Base-by-base conservation (phyloP, 495 filamentous ascomycete species). In the Pseudomonodictys pantanalensis region DNA sequence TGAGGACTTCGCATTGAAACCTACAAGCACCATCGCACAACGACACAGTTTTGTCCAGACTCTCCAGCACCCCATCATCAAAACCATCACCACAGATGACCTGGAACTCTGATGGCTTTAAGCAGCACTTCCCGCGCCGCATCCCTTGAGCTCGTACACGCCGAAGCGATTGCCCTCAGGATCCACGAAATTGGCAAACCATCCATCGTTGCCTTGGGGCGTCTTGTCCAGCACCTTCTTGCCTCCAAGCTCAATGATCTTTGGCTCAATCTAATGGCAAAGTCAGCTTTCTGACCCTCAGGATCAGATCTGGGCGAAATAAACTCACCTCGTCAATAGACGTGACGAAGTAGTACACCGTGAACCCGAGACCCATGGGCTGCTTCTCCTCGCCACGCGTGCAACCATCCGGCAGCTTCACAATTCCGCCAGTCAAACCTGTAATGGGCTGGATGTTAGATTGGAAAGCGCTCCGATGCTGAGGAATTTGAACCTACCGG, bases 161-260 rank as follows among this genome's bases (percentile, higher is more conserved):
- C 56, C 62, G 29, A 65, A 65, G 24, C 62, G 33, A 26, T 65
- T 65, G 1, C 62, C 62, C 38, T 60, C 62, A 4, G 47, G 46
- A 61, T 65, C 62, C 38, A 41, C 49, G 33, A 60, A 61, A 24
- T 65, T 65, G 10, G 52, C 45, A 49, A 60, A 65, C 62, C 62
- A 65, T 4, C 62, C 62, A 44, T 38, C 61, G 0, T 52, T 26
- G 9, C 52, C 38, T 29, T 60, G 15, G 24, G 28, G 17, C 25
- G 23, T 56, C 62, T 65, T 65, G 24, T 30, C 26, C 42, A 61
- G 22, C 15, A 43, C 30, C 38, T 25, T 51, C n/a, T 25, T 52
- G 23, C 56, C 62, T 29, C 62, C 57, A 11, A 61, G 41, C 25
- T 52, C 52, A 29, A 35, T 11, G 25, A 61, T 33, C 32, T 44